Base-by-base conservation (phyloP, 768 basidiomycete species). In the Russula sp. region DNA sequence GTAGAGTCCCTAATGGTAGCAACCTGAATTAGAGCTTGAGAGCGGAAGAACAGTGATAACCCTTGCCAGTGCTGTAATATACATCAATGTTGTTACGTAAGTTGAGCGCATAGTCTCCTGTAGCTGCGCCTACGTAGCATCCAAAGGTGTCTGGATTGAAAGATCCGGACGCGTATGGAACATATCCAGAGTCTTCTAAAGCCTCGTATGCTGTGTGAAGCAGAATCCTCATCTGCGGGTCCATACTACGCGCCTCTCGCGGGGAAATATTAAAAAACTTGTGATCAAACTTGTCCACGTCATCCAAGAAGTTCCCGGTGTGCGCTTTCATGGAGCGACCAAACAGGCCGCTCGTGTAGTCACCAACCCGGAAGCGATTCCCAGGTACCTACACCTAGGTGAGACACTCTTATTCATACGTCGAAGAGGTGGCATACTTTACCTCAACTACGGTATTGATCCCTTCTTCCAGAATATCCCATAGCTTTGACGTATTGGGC, bases 181-280 rank as follows among this genome's bases (percentile, higher is more conserved):
- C 81, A 67, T 86, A 89, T 0, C 88, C 88, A 5, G 87, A 79
- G 62, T 83, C 77, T 69, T 89, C 87, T 5, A 90, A 75, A 0
- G 88, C 88, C 59, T 86, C 79, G 56, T 87, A 81, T 5, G 84
- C 85, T 3, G 81, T 77, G 42, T 85, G 86, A 16, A 90, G 76
- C 5, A 90, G 73, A 38, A 90, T 66, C 5, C 88, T 79, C 64
- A 88, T 87, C 65, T 89, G 87, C 7, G 88, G 87, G 67, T 89
- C 86, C 86, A 89, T 89, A 70, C 76, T 82, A 62, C 74, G 81
- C 14, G 88, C 87, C 71, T 90, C 88, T 6, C 88, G 80, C 2
- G 88, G 87, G 43, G 83, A 86, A 48, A 88, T 80, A 45, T 80
- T 82, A 76, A 90, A 90, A 69, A 88, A 87, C 69, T 73, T 75